Evolutionary conservation across 306 rosid genomes (phyloP), one percentile per base, ranked within the genome.

Genomic region (Sesbania bispinosa): DNA sequence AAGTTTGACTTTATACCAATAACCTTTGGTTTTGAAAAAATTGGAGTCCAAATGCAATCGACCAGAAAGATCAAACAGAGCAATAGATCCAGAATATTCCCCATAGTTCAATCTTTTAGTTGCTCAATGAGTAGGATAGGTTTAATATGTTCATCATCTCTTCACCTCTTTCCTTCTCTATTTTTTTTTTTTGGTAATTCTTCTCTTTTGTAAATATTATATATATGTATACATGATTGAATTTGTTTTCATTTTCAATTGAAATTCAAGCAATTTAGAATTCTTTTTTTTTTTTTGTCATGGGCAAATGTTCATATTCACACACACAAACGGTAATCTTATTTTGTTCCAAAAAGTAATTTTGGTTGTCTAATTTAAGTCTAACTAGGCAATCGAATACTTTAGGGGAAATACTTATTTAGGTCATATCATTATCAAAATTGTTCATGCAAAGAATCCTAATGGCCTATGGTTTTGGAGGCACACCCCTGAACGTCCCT

Each of bases 201-300:
- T 69, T 41, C 33, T 63, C 75, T 62, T 43, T 33, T 88, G 95
- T 88, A 85, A 76, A 82, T 82, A 62, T 62, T 36, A 69, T 66
- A 64, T 66, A 73, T 59, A 33, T 79, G 85, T 79, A n/a, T n/a
- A 79, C 71, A 82, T 74, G 85, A 71, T 81, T 50, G 68, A 68
- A 67, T 70, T 69, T 57, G 36, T 62, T 39, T 54, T 45, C 64
- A 36, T 67, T 54, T 48, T 53, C 70, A 69, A 51, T 74, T 69
- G 81, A 80, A 75, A 67, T 79, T 76, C 19, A 43, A 38, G 54
- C 47, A 33, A 52, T 43, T 58, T 77, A 52, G 36, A 29, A 32
- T 11, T 42, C n/a, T n/a, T n/a, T n/a, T n/a, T n/a, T n/a, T 72
- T 36, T 62, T 41, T 59, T 45, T 18, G 59, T 50, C 48, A 18